Evolutionary conservation across 148 eudicot genomes (phyloP), one percentile per base, ranked within the genome.

Genomic region (Polygonum maritimum): DNA sequence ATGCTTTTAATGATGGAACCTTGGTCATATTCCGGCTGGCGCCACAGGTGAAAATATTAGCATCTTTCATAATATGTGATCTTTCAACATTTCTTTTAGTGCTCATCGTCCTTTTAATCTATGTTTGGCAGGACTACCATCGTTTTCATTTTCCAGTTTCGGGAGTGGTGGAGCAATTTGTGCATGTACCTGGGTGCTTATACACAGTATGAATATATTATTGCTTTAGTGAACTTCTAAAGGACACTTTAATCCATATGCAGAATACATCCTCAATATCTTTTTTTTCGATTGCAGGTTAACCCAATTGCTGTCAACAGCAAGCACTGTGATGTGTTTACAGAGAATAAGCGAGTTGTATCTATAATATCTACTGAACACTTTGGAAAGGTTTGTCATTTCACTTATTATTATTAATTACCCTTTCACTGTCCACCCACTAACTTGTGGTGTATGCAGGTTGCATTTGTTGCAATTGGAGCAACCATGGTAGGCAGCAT

Each of bases 401-500:
- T 21, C 44, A 36, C 3, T 72, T 72, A 35, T 19, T n/a, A 40
- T 21, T 52, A 44, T 44, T 41, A 6, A 41, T 41, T 35, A n/a
- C 1, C 40, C 72, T 69, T 35, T 12, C 44, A 2, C n/a, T 55
- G 26, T 38, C 39, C 41, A 36, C 21, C 76, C 47, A n/a, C 48
- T 75, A 52, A 22, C 5, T 45, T 1, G 15, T 45, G 9, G 4
- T 39, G 47, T 39, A 40, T 88, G 81, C 88, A 94, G 98, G 97
- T 94, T 41, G 98, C 98, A 48, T 90, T 90, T 89, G 89, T 94
- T 84, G 97, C 98, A 14, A 90, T 94, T 84, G 98, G 98, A 79
- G 98, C 98, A 62, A 94, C 98, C 69, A 94, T 94, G 98, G 98
- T 94, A 76, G 98, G 98, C 79, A 94, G 97, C 86, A 92, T 94